Evolutionary conservation across 306 rosid genomes (phyloP), one percentile per base, ranked within the genome.

Genomic region (Purshia tridentata): DNA sequence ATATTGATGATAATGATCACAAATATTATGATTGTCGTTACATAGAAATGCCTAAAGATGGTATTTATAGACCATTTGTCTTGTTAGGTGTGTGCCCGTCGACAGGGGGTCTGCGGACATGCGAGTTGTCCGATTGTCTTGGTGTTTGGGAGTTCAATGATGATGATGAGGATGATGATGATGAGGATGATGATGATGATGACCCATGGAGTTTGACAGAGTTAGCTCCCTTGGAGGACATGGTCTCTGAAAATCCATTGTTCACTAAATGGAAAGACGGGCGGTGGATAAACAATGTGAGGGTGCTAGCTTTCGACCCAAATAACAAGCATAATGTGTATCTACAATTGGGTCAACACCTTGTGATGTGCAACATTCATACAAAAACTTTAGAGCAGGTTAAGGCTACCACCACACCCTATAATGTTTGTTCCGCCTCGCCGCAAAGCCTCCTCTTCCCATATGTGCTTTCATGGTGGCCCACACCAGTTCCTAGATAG

Each of bases 321-420:
- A n/a, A 39, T 49, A 51, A 85, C 77, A 15, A 56, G 0, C 39
- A 56, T 20, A 22, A 20, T 3, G 9, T 56, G 4, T 56, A 56
- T 9, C 6, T 56, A 10, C 0, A 56, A 56, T 22, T 22, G 7
- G 20, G 20, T 56, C 14, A 10, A 0, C 37, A 3, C 39, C 4
- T 56, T 10, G 39, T 56, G 6, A 4, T 15, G 6, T 56, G 39
- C 39, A 56, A 56, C 37, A 56, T 56, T 56, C 61, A 15, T 20
- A 14, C 20, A 10, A 20, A 0, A 5, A 22, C 9, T 10, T 11
- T 55, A 3, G 9, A 55, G 14, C 14, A n/a, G n/a, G n/a, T n/a
- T n/a, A n/a, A n/a, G n/a, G n/a, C 60, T 55, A 19, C 35, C 6
- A 52, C 9, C 23, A 57, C 19, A 20, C 63, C 7, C 1, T 57